Conservation (phyloP, 2,329 filamentous ascomycete species). For the Diaporthe batatas region DNA sequence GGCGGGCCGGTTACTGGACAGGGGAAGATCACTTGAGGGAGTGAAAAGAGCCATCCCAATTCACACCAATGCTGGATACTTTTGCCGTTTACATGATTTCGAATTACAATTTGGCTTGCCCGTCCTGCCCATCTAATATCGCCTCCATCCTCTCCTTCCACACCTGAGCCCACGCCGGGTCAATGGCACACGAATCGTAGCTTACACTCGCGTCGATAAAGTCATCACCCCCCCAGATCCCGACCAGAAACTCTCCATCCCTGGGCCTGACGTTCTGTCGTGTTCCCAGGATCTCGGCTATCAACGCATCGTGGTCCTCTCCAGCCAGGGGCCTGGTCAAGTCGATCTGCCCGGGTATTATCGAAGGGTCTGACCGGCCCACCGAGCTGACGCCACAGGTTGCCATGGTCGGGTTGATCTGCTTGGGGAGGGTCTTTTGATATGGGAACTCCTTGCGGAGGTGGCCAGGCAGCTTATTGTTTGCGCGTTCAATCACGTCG, state of each 20-base stretch:
- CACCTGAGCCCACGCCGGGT: slow-evolving; percentile 31
- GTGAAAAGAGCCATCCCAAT: not conserved
- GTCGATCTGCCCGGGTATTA: slow-evolving; percentile 30
- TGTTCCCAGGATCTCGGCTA: slow-evolving; percentile 29
- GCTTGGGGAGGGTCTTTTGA: slow-evolving; percentile 31
- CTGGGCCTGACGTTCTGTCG: slow-evolving; percentile 36
- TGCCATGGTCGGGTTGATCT: slow-evolving; percentile 36
- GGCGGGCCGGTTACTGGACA: no score
- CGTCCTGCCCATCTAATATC: slow-evolving; percentile 1
- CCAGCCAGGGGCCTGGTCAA: slow-evolving; percentile 6
- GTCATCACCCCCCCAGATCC: slow-evolving; percentile 34
- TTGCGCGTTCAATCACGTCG: slow-evolving; percentile 37
- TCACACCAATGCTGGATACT: not conserved
- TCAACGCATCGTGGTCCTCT: slow-evolving; percentile 6
- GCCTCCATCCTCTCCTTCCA: slow-evolving; percentile 34
- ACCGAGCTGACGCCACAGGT: slow-evolving; percentile 40
- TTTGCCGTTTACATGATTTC: not conserved
- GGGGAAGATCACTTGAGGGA: not conserved
- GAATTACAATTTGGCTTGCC: slow-evolving; percentile 27
- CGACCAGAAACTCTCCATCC: slow-evolving; percentile 40
- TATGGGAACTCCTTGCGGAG: slow-evolving; percentile 28
- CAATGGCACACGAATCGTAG: slow-evolving; percentile 39
- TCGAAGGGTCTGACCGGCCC: slow-evolving; percentile 24
- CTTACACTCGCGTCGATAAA: slow-evolving; percentile 29
- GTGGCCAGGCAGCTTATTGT: slow-evolving; percentile 25